These are phyloP conservation scores for Barnettozyma wickerhamii DNA, from an alignment of 805 yeast genomes.

Conservation along the genomic window DNA sequence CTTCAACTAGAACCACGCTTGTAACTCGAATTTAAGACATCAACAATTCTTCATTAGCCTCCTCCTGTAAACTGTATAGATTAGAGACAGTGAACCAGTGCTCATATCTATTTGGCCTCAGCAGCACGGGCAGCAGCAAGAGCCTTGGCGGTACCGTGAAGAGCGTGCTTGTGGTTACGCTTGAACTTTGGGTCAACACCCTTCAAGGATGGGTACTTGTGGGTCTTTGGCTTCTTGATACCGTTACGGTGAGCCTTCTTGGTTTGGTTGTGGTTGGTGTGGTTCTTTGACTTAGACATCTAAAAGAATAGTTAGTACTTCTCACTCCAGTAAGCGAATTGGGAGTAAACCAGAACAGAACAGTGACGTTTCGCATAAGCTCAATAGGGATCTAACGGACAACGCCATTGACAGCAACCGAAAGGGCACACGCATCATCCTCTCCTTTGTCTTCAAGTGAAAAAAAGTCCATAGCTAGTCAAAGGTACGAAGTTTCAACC, in stretches of 20 bases:
- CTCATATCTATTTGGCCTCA: slow-evolving; percentile 25
- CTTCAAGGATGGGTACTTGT: slow-evolving; percentile 97
- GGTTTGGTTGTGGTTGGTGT: slow-evolving; percentile 99
- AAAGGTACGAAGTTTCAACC: too few species aligned
- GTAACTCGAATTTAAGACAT: neutral
- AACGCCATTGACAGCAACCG: too few species aligned
- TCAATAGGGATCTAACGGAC: too few species aligned
- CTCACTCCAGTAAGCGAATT: too few species aligned
- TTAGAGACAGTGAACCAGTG: neutral
- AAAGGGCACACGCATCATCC: too few species aligned
- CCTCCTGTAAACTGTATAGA: neutral
- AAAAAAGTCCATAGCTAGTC: too few species aligned
- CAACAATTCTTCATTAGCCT: neutral
- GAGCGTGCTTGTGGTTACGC: slow-evolving; percentile 99
- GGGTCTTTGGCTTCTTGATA: slow-evolving; percentile 98
- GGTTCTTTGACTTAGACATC: slow-evolving; percentile 99
- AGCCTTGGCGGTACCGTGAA: slow-evolving; percentile 95
- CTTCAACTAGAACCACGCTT: slow-evolving; percentile 1
- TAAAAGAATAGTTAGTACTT: slow-evolving; percentile 33
- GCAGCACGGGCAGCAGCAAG: slow-evolving; percentile 74
- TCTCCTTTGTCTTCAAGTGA: too few species aligned
- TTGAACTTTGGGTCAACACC: slow-evolving; percentile 99
- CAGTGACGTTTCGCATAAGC: too few species aligned
- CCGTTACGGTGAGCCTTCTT: slow-evolving; percentile 99
- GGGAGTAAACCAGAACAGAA: too few species aligned